phyloP scores from a whole-genome alignment of 2,329 filamentous ascomycete species.

The Verticillium tricorpus region DNA sequence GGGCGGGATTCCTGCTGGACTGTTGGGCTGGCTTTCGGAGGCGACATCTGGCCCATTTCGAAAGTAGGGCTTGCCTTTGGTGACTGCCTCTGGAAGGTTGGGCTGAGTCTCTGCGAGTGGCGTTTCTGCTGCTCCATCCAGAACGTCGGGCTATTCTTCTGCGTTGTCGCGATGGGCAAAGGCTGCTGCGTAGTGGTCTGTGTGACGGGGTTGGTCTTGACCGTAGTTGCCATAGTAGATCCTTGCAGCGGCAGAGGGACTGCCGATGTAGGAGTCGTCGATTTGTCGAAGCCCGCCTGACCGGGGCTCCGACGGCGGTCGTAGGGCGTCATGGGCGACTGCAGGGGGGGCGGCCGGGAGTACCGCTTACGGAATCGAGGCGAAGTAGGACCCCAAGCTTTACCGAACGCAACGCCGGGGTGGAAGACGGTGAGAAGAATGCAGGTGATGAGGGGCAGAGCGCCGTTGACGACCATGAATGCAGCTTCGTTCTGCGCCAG shows the following conservation, averaged over 20 bases:
- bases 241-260: not conserved
- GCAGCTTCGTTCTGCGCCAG: conserved; percentile 33
- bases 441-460: conserved; percentile 31
- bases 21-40: not conserved
- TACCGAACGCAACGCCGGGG: conserved; percentile 33
- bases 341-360: conserved; percentile 7
- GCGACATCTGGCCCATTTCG: not conserved
- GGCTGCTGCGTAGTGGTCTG: conserved; percentile 1
- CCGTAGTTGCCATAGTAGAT: conserved; percentile 4
- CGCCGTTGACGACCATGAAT: conserved; percentile 34
- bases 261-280: not conserved
- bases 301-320: not conserved
- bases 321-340: conserved; percentile 7
- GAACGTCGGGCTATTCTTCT: conserved; percentile 6
- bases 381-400: conserved; percentile 34
- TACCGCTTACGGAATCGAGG: conserved; percentile 15
- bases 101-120: not conserved
- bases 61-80: not conserved
- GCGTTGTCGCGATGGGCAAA: conserved; percentile 3
- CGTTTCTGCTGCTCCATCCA: not conserved
- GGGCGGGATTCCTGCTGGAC: not conserved
- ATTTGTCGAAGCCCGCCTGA: not conserved
- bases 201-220: not conserved
- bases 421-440: conserved; percentile 30
- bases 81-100: not conserved